Evolutionary conservation across 495 filamentous ascomycete genomes (phyloP), one percentile per base, ranked within the genome.

Genomic region (Lasiosphaeris hirsuta): DNA sequence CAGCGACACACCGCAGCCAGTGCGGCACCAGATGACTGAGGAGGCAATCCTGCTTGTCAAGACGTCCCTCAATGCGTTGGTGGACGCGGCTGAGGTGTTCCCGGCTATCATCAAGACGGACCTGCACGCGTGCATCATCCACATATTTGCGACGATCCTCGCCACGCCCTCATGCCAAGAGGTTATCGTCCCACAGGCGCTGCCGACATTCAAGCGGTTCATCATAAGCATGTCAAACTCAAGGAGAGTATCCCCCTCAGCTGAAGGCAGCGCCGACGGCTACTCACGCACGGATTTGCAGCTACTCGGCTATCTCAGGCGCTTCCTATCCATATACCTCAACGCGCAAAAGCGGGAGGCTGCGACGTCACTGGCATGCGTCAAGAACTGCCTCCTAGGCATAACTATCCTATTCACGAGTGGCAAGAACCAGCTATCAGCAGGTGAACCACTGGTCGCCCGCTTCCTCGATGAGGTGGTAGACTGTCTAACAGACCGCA

Each of bases 81-180:
- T 97, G 0, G 90, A 97, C 62, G 90, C 93, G 1, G 90, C 95
- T 7, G 89, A 92, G 46, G 90, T 97, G 13, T 99, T 99, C 73
- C 94, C 94, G 0, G 85, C 89, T 0, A 90, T 99, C 61, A 99
- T 99, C 74, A 91, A 92, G 69, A 91, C 91, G 47, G 94, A 99
- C 69, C 81, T 99, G 9, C 90, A 99, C 69, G 93, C 94, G 43
- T 96, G 92, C 67, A 96, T 97, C 62, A 79, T 97, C 36, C 93
- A 99, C 72, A 96, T 97, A 19, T 97, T 97, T 68, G 87, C 87
- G 41, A 96, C 90, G 4, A 95, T 97, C 47, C 86, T 99, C 5
- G 87, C 88, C 11, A 96, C 90, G 0, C 85, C 88, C 1, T 78
- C 86, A 23, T 97, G 92, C 66, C 95, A 97, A 73, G 81, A 86